Evolutionary conservation across 1,284 basidiomycete species (phyloP).

Genomic region (Sanghuangporus sanghuang): DNA sequence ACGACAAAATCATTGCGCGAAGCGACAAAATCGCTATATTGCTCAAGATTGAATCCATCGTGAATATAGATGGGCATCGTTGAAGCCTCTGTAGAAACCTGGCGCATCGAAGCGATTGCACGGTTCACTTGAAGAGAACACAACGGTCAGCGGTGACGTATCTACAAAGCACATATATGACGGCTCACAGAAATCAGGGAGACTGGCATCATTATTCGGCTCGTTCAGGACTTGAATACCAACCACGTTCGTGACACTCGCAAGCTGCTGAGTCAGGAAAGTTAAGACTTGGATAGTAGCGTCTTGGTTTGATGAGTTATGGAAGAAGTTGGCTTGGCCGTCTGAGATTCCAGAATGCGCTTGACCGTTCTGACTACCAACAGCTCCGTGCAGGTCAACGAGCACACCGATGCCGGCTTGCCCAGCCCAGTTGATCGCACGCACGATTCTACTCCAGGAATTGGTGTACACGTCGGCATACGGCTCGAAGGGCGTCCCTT

Average conservation of each 20-base stretch:
- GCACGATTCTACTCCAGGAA: conserved; percentile 55
- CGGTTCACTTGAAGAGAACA: conserved; percentile 33
- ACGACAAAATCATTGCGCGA: conserved; percentile 65
- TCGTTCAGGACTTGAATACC: conserved; percentile 79
- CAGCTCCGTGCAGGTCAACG: conserved; percentile 72
- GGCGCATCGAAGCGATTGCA: conserved; percentile 52
- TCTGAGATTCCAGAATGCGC: conserved; percentile 73
- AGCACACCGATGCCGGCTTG: conserved; percentile 64
- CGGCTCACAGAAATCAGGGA: conserved; percentile 52
- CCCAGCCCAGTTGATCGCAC: conserved; percentile 66
- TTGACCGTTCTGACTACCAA: conserved; percentile 68
- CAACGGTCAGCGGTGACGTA: conserved; percentile 1
- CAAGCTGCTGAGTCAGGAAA: conserved; percentile 53
- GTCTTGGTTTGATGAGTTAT: conserved; percentile 42
- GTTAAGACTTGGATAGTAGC: conserved; percentile 57
- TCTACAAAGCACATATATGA: not conserved
- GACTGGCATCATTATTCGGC: conserved; percentile 43
- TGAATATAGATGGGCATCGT: conserved; percentile 69
- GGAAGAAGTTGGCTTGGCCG: conserved; percentile 52
- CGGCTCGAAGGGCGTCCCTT: conserved; percentile 52
- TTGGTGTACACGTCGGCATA: conserved; percentile 59
- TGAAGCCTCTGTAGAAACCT: conserved; percentile 38
- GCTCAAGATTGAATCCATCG: conserved; percentile 63
- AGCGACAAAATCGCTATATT: conserved; percentile 51
- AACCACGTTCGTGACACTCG: conserved; percentile 64